phyloP scores from a whole-genome alignment of 73 alveolate genomes.

The Symbiodinium pilosum region DNA sequence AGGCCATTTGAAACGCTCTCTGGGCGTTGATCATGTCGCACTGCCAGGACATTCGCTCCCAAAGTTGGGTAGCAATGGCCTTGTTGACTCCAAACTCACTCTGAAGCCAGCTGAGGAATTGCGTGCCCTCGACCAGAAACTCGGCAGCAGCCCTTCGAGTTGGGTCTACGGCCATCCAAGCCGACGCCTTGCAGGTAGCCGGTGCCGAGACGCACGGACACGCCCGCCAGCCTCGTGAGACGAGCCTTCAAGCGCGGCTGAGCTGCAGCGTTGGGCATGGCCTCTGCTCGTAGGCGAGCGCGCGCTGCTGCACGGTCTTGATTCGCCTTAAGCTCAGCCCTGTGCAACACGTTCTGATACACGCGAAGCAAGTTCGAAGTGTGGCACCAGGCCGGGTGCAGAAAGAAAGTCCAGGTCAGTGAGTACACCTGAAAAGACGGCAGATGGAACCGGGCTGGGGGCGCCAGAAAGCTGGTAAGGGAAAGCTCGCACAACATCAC shows the following conservation, averaged over 20 bases:
- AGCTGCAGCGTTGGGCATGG: background rate
- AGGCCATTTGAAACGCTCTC: slow-evolving; percentile 1
- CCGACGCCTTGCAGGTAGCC: slow-evolving; percentile 52
- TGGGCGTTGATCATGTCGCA: slow-evolving; percentile 3
- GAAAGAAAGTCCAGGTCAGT: slow-evolving; percentile 32
- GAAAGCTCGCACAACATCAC: slow-evolving; percentile 46
- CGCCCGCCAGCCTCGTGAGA: background rate
- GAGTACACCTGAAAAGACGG: slow-evolving; percentile 5
- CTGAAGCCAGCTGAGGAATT: slow-evolving; percentile 29
- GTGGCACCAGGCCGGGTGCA: slow-evolving; percentile 32
- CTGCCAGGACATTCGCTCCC: slow-evolving; percentile 37
- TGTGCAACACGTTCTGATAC: slow-evolving; percentile 12
- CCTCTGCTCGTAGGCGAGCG: background rate
- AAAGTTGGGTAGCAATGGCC: slow-evolving; percentile 18
- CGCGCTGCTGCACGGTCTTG: background rate
- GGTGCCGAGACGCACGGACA: slow-evolving; percentile 20
- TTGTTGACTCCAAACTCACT: background rate
- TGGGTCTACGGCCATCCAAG: background rate
- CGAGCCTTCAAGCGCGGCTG: slow-evolving; percentile 11
- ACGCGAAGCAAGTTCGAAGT: slow-evolving; percentile 31
- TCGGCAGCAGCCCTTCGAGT: background rate
- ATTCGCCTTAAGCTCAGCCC: slow-evolving; percentile 16
- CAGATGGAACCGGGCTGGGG: slow-evolving; percentile 27
- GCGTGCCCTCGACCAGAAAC: slow-evolving; percentile 14
- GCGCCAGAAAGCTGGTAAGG: slow-evolving; percentile 29